Conservation (phyloP, 2,329 filamentous ascomycete genomes). For the Fusarium incarnatum region DNA sequence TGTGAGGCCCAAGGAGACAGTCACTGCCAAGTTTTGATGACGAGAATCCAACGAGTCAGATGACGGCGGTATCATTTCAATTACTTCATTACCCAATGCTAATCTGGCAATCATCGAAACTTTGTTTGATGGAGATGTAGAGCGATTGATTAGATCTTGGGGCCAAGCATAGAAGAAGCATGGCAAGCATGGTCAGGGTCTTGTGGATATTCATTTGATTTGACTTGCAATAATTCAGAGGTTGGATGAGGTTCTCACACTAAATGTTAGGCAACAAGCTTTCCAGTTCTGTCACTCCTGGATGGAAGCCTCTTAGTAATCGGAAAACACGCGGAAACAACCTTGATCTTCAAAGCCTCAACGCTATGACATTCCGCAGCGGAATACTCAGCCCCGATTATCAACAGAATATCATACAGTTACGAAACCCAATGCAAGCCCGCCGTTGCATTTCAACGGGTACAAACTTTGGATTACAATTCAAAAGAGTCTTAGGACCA, state of each 20-base stretch:
- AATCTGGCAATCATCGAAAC: not conserved
- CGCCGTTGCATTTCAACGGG: not conserved
- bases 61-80: constrained; percentile 13
- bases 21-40: constrained; percentile 12
- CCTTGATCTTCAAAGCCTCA: not conserved
- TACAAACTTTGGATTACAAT: constrained; percentile 2
- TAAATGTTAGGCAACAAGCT: not conserved
- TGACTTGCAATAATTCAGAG: not conserved
- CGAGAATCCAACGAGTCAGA: constrained; percentile 13
- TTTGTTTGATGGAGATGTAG: not conserved
- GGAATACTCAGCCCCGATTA: not conserved
- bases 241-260: not conserved
- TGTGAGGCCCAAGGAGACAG: constrained; percentile 7
- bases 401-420: not conserved
- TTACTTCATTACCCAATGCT: not conserved
- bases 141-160: constrained; percentile 1
- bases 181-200: not conserved
- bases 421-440: not conserved
- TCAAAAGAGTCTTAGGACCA: not conserved
- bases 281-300: not conserved
- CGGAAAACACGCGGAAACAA: not conserved
- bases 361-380: not conserved
- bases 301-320: not conserved
- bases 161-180: not conserved
- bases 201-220: not conserved